These are phyloP conservation scores for Hemisphaericaspora xylofermentans DNA, from an alignment of 1,139 yeast genomes.

Conservation along the genomic window DNA sequence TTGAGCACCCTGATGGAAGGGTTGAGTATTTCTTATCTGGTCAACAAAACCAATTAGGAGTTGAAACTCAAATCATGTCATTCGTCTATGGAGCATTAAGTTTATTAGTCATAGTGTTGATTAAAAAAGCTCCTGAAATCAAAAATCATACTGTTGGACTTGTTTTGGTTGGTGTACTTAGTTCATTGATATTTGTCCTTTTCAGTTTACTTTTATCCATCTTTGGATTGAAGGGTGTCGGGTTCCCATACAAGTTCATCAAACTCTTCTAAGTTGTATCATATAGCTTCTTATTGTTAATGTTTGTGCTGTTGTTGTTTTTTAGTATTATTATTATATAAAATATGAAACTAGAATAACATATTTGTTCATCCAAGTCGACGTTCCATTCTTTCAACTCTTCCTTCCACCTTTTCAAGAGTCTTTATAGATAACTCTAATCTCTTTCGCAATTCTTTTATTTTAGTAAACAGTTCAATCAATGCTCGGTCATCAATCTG, in stretches of 20 bases:
- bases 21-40: slow-evolving; percentile 63
- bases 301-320: too few species aligned
- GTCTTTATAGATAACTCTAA: slow-evolving; percentile 30
- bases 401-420: slow-evolving; percentile 35
- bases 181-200: slow-evolving; percentile 43
- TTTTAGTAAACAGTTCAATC: slow-evolving; percentile 28
- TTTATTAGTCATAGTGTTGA: slow-evolving; percentile 46
- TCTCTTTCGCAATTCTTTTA: slow-evolving; percentile 34
- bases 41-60: slow-evolving; percentile 75
- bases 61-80: slow-evolving; percentile 76
- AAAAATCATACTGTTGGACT: slow-evolving; percentile 42
- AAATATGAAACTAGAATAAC: not conserved
- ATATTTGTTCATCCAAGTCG: not conserved
- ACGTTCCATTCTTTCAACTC: slow-evolving; percentile 20
- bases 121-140: slow-evolving; percentile 49
- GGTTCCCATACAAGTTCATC: slow-evolving; percentile 59
- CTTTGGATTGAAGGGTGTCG: slow-evolving; percentile 56
- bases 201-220: slow-evolving; percentile 56
- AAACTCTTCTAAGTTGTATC: slow-evolving; percentile 17
- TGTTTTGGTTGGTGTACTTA: slow-evolving; percentile 40
- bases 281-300: too few species aligned
- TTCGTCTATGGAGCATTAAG: slow-evolving; percentile 62
- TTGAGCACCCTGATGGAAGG: slow-evolving; percentile 54
- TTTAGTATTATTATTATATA: not conserved
- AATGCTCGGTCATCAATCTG: slow-evolving; percentile 24